Evolutionary conservation across 169 alveolate species (phyloP).

Genomic region (Eimeria zaria): DNA sequence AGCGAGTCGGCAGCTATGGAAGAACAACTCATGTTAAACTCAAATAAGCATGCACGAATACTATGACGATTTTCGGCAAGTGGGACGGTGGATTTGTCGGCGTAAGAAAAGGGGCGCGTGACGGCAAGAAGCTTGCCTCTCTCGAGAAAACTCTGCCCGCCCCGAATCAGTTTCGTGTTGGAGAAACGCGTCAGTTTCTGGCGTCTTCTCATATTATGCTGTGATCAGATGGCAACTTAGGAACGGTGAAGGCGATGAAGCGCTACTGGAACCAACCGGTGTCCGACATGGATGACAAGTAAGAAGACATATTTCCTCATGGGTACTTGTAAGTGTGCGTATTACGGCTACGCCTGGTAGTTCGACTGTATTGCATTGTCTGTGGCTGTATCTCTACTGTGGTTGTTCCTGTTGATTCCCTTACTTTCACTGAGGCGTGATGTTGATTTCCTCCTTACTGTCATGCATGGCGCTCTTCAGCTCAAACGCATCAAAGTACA

Average conservation of each 20-base stretch:
- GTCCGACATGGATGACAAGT: slow-evolving; percentile 80
- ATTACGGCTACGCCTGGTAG: neutral
- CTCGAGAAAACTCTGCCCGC: neutral
- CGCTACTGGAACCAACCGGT: slow-evolving; percentile 83
- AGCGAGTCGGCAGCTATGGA: neutral
- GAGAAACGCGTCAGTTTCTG: neutral
- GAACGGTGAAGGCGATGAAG: slow-evolving; percentile 75
- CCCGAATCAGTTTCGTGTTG: neutral
- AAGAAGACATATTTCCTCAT: neutral
- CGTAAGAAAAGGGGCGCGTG: neutral
- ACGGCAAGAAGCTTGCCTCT: neutral
- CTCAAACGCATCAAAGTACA: slow-evolving; percentile 76
- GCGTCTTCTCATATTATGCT: neutral
- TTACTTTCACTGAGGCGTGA: no score
- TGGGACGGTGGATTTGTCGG: neutral
- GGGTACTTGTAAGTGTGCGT: neutral
- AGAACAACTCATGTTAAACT: neutral
- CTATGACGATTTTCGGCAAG: neutral
- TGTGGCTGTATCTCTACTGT: neutral
- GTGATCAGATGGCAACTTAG: slow-evolving; percentile 68
- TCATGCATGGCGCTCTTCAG: slow-evolving; percentile 37
- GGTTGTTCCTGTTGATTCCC: neutral
- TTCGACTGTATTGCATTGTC: neutral
- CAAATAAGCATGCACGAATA: neutral
- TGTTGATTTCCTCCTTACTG: neutral